phyloP scores from a whole-genome alignment of 306 rosid genomes.

The Luffa acutangula region DNA sequence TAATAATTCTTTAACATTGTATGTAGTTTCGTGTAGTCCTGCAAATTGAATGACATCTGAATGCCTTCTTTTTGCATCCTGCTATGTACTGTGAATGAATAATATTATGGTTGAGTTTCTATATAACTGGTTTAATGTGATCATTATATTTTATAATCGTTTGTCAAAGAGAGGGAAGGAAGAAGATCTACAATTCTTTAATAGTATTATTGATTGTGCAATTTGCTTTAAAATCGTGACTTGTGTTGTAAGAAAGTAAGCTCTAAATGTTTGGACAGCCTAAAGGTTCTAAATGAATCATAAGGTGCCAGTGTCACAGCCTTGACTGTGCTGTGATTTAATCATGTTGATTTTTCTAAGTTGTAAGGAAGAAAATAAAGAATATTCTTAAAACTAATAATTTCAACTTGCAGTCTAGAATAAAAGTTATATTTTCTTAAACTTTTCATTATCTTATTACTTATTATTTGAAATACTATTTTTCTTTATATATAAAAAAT shows the following conservation, averaged over 20 bases:
- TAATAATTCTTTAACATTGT: not conserved
- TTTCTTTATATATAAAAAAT: no score
- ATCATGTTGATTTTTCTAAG: no score
- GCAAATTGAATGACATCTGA: not conserved
- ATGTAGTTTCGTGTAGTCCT: not conserved
- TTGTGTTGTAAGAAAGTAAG: not conserved
- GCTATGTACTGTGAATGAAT: not conserved
- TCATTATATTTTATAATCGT: not conserved
- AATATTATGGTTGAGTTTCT: conserved; percentile 1
- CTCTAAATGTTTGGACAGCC: not conserved
- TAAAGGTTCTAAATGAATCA: not conserved
- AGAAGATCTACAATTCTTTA: not conserved
- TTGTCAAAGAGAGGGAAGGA: not conserved
- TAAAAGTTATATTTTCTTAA: no score
- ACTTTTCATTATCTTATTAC: no score
- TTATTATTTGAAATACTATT: no score
- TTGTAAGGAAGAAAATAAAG: no score
- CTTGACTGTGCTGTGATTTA: not conserved
- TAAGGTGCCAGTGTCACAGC: not conserved
- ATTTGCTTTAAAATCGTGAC: not conserved
- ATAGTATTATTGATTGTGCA: not conserved
- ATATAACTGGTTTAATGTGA: not conserved
- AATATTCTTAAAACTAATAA: no score
- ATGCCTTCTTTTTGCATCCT: not conserved
- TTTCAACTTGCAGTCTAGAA: no score